phyloP scores from a whole-genome alignment of 306 rosid genomes.

The Dalbergia oliveri region DNA sequence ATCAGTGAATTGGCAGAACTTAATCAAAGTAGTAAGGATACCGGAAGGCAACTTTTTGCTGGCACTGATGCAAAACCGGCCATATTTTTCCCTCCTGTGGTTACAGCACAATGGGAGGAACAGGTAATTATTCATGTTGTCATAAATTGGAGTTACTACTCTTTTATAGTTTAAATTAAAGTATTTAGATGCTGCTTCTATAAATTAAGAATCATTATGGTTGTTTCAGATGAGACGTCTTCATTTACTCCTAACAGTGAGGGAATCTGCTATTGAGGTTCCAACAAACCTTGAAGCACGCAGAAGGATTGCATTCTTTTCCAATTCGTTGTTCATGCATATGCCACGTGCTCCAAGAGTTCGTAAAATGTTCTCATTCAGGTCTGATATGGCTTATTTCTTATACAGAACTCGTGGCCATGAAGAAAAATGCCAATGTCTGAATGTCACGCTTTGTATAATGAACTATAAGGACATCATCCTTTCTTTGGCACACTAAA shows the following conservation, averaged over 20 bases:
- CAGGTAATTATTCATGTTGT: conserved; percentile 60
- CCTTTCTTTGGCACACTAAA: no score
- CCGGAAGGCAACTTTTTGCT: conserved; percentile 95
- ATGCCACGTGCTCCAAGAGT: conserved; percentile 99
- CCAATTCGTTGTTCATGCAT: conserved; percentile 96
- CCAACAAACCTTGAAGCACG: conserved; percentile 98
- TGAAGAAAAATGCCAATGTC: conserved; percentile 19
- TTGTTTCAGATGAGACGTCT: conserved; percentile 86
- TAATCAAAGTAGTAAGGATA: conserved; percentile 82
- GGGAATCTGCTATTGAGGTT: conserved; percentile 85
- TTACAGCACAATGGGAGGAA: conserved; percentile 97
- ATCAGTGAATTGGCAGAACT: conserved; percentile 85
- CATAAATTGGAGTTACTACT: background rate
- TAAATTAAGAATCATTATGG: conserved; percentile 31
- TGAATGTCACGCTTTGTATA: no score
- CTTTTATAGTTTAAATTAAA: conserved; percentile 18
- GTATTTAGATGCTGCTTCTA: conserved; percentile 30
- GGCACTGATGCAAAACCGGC: conserved; percentile 88
- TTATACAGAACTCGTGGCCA: conserved; percentile 34
- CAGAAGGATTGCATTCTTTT: conserved; percentile 88
- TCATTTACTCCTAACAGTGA: conserved; percentile 82
- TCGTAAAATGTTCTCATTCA: conserved; percentile 96
- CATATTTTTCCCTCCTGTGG: conserved; percentile 76
- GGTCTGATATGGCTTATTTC: conserved; percentile 54
- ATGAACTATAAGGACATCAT: no score